Percentiles rank a stretch among this genome's conserved stretches.
These are phyloP conservation scores for Colletotrichum sp. DNA, from an alignment of 2,329 filamentous ascomycete species.

Conservation along the genomic window DNA sequence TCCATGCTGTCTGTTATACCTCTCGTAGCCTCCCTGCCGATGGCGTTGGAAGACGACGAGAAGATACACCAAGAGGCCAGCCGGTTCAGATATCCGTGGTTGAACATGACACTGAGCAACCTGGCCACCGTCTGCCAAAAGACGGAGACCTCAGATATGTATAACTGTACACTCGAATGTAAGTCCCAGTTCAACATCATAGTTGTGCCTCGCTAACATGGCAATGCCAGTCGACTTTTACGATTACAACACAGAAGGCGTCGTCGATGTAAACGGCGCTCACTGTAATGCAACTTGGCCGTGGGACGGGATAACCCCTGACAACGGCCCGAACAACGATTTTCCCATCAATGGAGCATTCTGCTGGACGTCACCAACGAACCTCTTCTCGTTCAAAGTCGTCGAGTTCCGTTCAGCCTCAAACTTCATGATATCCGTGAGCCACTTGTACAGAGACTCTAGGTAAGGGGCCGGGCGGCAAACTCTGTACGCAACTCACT, in stretches of 20 bases:
- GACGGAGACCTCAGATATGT: background rate
- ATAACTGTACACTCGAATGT: constrained; percentile 16
- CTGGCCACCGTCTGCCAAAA: constrained; percentile 3
- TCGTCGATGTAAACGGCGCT: constrained; percentile 20
- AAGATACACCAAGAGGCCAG: background rate
- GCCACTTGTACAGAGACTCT: constrained; percentile 15
- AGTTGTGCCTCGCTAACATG: background rate
- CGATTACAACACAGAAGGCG: constrained; percentile 20
- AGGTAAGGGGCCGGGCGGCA: constrained; percentile 1
- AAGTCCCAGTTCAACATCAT: background rate
- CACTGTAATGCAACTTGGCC: constrained; percentile 24
- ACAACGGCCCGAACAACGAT: constrained; percentile 30
- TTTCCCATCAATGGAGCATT: constrained; percentile 12
- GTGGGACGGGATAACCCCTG: constrained; percentile 26
- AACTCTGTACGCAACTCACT: too few relatives aligned
- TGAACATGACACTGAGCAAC: constrained; percentile 16
- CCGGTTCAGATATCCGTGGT: constrained; percentile 15
- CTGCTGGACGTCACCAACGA: constrained; percentile 11
- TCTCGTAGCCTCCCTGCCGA: background rate
- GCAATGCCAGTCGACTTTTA: constrained; percentile 17
- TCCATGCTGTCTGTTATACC: background rate
- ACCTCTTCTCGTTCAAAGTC: constrained; percentile 19
- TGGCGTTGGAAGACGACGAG: background rate
- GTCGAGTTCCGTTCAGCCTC: constrained; percentile 16
- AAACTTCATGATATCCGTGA: constrained; percentile 14